Base-by-base conservation (phyloP, 805 yeast species). In the Ogataea populi-albae region DNA sequence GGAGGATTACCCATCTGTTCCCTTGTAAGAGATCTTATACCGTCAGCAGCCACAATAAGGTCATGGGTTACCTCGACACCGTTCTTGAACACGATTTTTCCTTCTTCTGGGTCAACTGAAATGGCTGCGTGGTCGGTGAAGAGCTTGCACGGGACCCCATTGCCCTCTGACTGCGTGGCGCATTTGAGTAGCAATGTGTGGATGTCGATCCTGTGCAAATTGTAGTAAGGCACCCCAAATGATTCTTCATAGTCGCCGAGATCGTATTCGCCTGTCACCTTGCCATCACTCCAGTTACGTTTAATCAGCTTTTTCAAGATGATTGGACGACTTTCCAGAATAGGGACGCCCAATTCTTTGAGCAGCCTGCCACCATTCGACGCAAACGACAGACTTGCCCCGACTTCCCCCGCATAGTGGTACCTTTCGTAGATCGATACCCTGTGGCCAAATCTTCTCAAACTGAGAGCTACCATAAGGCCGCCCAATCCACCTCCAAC, bases 1-100 rank as follows among this genome's bases (percentile, higher is more conserved):
- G 55, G 48, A 11, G 23, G 30, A 23, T 50, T 38, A 2, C 59
- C 59, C 26, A 52, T 35, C 28, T 45, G 46, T n/a, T 45, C 49
- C 31, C 53, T 43, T 2, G 52, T 46, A 11, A 37, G 30, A 4
- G 59, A 47, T 30, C 62, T 34, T 21, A 57, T 56, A 17, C 64
- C 64, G 33, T 59, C 64, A 12, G 62, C 61, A 21, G 59, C 61
- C 29, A 59, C 45, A 14, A 59, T 39, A 38, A 59, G 47, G 33
- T 59, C 64, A 24, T 40, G 59, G 5, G 33, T 25, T 3, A 40
- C 38, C n/a, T 30, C 38, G 5, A 14, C 35, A 2, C 62, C 64
- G 32, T 53, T 55, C 27, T 52, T 58, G 30, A 57, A 53, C n/a
- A 23, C 26, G 14, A 55, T 44, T 38, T 43, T 28, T 37, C 61